Evolutionary conservation across 805 yeast genomes (phyloP).

Genomic region (Lachancea sp.): DNA sequence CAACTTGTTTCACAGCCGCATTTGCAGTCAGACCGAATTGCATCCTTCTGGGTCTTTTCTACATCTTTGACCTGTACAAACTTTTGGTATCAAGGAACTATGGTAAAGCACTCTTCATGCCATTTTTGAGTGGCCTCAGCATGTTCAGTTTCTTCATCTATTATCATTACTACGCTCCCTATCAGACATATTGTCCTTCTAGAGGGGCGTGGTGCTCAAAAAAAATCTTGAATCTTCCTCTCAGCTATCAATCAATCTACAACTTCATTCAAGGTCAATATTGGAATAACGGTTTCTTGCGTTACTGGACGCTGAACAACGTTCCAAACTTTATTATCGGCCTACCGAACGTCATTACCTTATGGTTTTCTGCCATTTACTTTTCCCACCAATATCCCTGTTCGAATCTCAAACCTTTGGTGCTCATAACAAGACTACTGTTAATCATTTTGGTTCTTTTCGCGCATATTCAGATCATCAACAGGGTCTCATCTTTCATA

Average conservation of each 20-base stretch:
- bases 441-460: constrained; percentile 46
- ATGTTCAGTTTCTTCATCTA: constrained; percentile 42
- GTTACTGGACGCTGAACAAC: constrained; percentile 77
- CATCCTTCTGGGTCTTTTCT: constrained; percentile 62
- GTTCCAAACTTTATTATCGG: constrained; percentile 78
- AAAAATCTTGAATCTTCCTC: constrained; percentile 20
- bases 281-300: constrained; percentile 80
- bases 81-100: constrained; percentile 15
- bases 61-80: constrained; percentile 47
- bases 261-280: constrained; percentile 68
- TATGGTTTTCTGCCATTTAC: constrained; percentile 36
- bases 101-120: constrained; percentile 19
- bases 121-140: constrained; percentile 51
- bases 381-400: constrained; percentile 35
- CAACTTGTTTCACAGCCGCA: constrained; percentile 45
- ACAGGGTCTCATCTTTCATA: constrained; percentile 67
- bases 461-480: constrained; percentile 84
- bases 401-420: constrained; percentile 35
- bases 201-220: constrained; percentile 74
- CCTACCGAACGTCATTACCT: constrained; percentile 52
- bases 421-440: constrained; percentile 39
- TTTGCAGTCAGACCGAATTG: constrained; percentile 72
- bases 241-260: constrained; percentile 42
- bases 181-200: constrained; percentile 55
- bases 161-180: constrained; percentile 47